These are phyloP conservation scores for Gnaphalium uliginosum DNA, from an alignment of 129 eudicot species.

Conservation along the genomic window DNA sequence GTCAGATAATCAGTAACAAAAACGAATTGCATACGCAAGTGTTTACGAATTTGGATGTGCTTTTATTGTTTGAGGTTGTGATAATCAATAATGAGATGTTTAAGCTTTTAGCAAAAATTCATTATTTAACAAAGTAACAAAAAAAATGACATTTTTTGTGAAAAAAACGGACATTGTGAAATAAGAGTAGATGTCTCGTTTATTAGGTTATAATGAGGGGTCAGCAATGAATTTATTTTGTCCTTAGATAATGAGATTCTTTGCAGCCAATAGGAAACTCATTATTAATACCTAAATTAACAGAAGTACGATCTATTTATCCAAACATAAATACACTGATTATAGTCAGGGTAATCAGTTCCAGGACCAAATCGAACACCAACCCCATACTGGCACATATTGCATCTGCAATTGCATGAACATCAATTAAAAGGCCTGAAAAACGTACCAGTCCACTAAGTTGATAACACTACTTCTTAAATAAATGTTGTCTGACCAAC, in stretches of 20 bases:
- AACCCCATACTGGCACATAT: not conserved
- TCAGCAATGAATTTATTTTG: not conserved
- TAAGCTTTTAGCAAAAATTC: not conserved
- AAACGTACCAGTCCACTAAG: slow-evolving; percentile 48
- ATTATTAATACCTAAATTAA: not conserved
- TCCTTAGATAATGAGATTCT: not conserved
- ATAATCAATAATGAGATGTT: not conserved
- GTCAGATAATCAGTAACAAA: not conserved
- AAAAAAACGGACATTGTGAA: not conserved
- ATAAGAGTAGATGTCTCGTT: not conserved
- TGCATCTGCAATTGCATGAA: not conserved
- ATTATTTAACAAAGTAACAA: not conserved
- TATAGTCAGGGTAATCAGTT: not conserved
- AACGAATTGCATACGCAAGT: not conserved
- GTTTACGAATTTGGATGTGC: not conserved
- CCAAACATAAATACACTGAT: not conserved
- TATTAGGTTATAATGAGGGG: not conserved
- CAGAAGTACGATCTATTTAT: not conserved
- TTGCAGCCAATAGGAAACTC: not conserved
- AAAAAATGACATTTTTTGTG: not conserved
- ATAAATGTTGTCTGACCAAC: slow-evolving; percentile 63
- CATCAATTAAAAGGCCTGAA: slow-evolving; percentile 3
- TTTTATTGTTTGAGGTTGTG: not conserved
- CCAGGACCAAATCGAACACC: not conserved
- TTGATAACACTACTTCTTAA: slow-evolving; percentile 49